Evolutionary conservation across 2,329 filamentous ascomycete species (phyloP).

Genomic region (Ramichloridium luteum): DNA sequence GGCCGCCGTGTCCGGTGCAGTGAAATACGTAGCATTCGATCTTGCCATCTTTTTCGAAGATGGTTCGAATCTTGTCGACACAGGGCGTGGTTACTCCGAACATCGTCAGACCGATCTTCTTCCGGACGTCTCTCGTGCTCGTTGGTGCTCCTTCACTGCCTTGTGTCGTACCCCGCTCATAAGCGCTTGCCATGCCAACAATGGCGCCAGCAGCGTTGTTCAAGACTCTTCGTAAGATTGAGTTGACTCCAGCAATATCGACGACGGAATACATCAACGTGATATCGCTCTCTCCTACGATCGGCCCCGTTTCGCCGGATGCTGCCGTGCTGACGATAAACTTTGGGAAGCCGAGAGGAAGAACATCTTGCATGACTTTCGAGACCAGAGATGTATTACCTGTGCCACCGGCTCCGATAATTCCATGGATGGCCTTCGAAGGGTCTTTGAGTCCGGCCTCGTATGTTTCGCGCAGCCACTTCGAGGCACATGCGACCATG

Average conservation of each 20-base stretch:
- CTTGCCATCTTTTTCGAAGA: slow-evolving; percentile 35
- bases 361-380: slow-evolving; percentile 45
- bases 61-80: slow-evolving; percentile 42
- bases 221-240: slow-evolving; percentile 45
- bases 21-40: slow-evolving; percentile 57
- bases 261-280: slow-evolving; percentile 60
- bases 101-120: slow-evolving; percentile 55
- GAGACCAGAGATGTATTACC: slow-evolving; percentile 49
- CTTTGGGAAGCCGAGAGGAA: slow-evolving; percentile 57
- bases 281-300: slow-evolving; percentile 58
- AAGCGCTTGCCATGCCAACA: slow-evolving; percentile 43
- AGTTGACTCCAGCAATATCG: slow-evolving; percentile 55
- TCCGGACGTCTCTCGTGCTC: too few relatives aligned
- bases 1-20: slow-evolving; percentile 56
- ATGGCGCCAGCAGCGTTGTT: slow-evolving; percentile 52
- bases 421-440: slow-evolving; percentile 28
- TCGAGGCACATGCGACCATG: slow-evolving; percentile 40
- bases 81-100: slow-evolving; percentile 62
- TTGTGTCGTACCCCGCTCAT: slow-evolving; percentile 25
- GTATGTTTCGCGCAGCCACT: slow-evolving; percentile 28
- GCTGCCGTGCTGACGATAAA: slow-evolving; percentile 59
- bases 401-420: slow-evolving; percentile 50
- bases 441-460: slow-evolving; percentile 11
- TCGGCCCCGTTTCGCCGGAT: slow-evolving; percentile 50
- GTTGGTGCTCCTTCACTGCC: too few relatives aligned